Percentiles rank a stretch among this genome's conserved stretches.
These are phyloP conservation scores for Colletotrichum zoysiae DNA, from an alignment of 2,329 filamentous ascomycete genomes.

Conservation along the genomic window DNA sequence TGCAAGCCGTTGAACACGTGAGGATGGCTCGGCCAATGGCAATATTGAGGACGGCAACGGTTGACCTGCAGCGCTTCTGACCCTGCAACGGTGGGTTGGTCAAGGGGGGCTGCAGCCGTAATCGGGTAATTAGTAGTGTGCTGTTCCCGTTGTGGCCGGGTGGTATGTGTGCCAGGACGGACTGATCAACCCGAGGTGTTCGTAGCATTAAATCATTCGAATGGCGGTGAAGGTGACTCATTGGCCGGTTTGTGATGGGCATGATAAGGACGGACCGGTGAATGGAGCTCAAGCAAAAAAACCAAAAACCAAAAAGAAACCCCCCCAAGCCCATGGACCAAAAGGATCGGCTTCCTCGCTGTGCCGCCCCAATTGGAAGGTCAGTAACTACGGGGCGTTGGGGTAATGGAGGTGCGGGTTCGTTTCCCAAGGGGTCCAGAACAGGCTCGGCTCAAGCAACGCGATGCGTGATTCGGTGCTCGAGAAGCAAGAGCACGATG, in stretches of 20 bases:
- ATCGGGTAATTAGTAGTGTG: slow-evolving; percentile 25
- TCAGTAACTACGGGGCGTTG: slow-evolving; percentile 8
- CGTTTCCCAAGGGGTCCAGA: slow-evolving; percentile 5
- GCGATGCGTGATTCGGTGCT: slow-evolving; percentile 7
- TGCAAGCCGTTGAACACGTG: slow-evolving; percentile 24
- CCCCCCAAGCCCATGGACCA: too few species aligned
- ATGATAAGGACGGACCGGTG: slow-evolving; percentile 15
- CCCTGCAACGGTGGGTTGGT: slow-evolving; percentile 20
- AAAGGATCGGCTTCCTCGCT: slow-evolving; percentile 24
- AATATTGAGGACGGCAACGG: neutral
- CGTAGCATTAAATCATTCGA: slow-evolving; percentile 6
- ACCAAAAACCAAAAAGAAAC: too few species aligned
- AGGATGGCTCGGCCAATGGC: slow-evolving; percentile 8
- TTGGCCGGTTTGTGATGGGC: slow-evolving; percentile 14
- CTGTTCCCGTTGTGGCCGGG: slow-evolving; percentile 5
- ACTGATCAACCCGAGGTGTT: slow-evolving; percentile 1
- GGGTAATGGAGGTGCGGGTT: slow-evolving; percentile 7
- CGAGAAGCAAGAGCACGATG: neutral
- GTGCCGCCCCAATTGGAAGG: slow-evolving; percentile 34
- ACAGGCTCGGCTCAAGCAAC: neutral
- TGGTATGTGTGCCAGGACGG: slow-evolving; percentile 6
- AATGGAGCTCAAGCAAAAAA: slow-evolving; percentile 9
- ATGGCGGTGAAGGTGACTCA: slow-evolving; percentile 40
- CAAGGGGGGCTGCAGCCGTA: slow-evolving; percentile 8
- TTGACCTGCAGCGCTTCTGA: slow-evolving; percentile 13